A percentile compares a stretch with the other conserved stretches of the same genome.
Evolutionary conservation across 2,329 filamentous ascomycete genomes (phyloP).

Genomic region (Ascochyta viciae-villosae): DNA sequence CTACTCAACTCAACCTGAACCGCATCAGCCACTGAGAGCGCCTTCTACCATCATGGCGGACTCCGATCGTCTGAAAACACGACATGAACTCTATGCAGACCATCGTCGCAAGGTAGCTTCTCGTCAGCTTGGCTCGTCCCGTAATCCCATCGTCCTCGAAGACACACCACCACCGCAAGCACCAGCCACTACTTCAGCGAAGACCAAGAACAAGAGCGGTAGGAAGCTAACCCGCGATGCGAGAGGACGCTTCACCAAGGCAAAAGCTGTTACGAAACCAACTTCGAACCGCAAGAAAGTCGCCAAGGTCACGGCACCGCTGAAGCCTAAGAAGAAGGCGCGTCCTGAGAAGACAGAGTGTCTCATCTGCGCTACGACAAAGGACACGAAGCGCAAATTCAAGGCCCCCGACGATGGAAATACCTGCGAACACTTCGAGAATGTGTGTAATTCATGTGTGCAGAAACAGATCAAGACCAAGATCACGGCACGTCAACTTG

Average conservation of each 20-base stretch:
- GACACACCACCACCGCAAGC: not conserved
- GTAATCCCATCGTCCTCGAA: constrained; percentile 6
- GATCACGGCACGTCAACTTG: constrained; percentile 21
- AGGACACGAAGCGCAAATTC: constrained; percentile 20
- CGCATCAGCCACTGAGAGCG: not conserved
- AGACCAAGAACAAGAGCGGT: not conserved
- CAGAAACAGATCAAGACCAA: constrained; percentile 27
- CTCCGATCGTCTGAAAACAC: constrained; percentile 14
- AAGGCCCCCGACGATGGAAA: constrained; percentile 3
- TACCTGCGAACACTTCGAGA: constrained; percentile 29
- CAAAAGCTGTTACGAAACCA: constrained; percentile 1
- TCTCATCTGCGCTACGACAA: constrained; percentile 23
- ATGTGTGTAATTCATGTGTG: constrained; percentile 30
- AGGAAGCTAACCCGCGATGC: not conserved
- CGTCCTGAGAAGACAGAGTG: constrained; percentile 25
- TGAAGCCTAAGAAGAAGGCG: constrained; percentile 16
- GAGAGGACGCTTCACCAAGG: constrained; percentile 12
- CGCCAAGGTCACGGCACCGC: not conserved
- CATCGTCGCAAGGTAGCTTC: not conserved
- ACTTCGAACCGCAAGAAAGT: constrained; percentile 9
- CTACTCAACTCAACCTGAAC: not conserved
- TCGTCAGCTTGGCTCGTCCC: not conserved
- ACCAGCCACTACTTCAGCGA: not conserved
- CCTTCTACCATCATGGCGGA: constrained; percentile 15
- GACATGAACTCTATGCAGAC: constrained; percentile 10